Conservation (phyloP, 495 filamentous ascomycete species). For the Aspergillus sclerotioniger region DNA sequence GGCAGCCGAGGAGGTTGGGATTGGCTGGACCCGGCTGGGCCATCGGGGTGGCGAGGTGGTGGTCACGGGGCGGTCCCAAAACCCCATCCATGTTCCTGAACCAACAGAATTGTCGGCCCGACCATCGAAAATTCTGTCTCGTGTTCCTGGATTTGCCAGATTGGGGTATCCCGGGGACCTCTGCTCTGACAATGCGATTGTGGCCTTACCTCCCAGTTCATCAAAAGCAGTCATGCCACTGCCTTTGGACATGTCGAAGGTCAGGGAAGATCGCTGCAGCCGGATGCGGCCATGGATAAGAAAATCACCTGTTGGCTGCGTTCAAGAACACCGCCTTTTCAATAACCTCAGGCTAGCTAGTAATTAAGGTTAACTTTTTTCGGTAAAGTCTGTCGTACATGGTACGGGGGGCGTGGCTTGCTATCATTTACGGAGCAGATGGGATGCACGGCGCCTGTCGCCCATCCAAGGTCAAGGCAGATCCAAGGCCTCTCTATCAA, state of each 20-base stretch:
- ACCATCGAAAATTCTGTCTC: not conserved
- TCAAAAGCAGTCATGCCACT: not conserved
- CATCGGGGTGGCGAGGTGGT: not conserved
- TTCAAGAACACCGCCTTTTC: constrained; percentile 2
- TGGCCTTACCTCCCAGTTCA: not conserved
- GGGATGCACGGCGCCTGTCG: no score
- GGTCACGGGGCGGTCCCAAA: not conserved
- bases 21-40: not conserved
- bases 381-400: not conserved
- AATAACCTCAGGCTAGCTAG: not conserved
- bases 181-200: no score
- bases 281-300: not conserved
- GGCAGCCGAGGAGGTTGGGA: not conserved
- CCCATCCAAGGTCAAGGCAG: not conserved
- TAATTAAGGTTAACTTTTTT: constrained; percentile 4
- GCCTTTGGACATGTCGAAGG: not conserved
- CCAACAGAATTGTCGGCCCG: not conserved
- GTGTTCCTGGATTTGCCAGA: not conserved
- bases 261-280: not conserved
- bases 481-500: not conserved
- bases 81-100: not conserved
- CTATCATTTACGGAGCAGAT: not conserved
- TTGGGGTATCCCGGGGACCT: not conserved
- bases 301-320: not conserved
- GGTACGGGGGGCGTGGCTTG: not conserved